phyloP scores from a whole-genome alignment of 345 rosid species.

The Citrus inodora region DNA sequence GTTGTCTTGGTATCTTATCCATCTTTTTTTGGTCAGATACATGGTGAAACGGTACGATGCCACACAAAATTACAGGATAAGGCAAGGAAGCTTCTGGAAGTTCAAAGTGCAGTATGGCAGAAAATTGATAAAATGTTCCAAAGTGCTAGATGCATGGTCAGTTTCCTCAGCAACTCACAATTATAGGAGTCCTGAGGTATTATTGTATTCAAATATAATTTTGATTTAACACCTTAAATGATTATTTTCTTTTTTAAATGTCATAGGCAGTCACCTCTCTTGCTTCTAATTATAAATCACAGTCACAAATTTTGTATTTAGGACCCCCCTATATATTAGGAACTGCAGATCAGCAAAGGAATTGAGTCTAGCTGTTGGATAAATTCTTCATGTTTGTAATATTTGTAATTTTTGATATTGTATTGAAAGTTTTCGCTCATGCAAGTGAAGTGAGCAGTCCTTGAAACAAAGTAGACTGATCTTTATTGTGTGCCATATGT shows the following conservation, averaged over 20 bases:
- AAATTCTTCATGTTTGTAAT: neutral
- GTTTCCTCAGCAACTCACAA: slow-evolving; percentile 91
- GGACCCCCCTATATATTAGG: neutral
- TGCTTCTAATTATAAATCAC: neutral
- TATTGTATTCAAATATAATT: neutral
- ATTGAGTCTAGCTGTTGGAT: neutral
- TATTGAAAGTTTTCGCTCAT: neutral
- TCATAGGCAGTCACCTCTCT: neutral
- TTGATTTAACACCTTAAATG: neutral
- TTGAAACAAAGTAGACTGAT: neutral
- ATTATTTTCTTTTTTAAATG: neutral
- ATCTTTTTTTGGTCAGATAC: slow-evolving; percentile 52
- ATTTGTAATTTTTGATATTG: neutral
- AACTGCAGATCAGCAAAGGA: neutral
- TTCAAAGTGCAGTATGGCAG: slow-evolving; percentile 75
- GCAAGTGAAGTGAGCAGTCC: neutral
- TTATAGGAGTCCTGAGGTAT: slow-evolving; percentile 35
- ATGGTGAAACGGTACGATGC: slow-evolving; percentile 78
- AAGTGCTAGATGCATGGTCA: slow-evolving; percentile 80
- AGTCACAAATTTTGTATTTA: neutral
- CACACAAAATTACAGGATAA: slow-evolving; percentile 62
- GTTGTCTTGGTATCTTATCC: neutral
- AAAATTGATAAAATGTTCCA: slow-evolving; percentile 81
- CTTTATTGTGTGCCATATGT: neutral
- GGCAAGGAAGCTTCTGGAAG: slow-evolving; percentile 67